Base-by-base conservation (phyloP, 352 stramenopile genomes). In the Phytophthora pluvialis region DNA sequence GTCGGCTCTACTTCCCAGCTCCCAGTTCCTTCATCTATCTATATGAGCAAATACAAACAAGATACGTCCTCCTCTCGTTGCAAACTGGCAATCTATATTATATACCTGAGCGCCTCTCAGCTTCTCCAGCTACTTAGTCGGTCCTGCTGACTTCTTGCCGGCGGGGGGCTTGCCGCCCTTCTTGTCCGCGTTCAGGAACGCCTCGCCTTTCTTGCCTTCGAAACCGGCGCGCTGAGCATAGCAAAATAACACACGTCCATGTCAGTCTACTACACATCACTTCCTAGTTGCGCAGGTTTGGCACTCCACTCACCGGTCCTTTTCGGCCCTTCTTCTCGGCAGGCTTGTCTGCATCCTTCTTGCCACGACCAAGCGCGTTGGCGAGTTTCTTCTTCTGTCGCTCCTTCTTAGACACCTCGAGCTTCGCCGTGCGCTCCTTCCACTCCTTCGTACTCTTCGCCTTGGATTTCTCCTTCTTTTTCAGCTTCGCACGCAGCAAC, bases 381-480 rank as follows among this genome's bases (percentile, higher is more conserved):
- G 73, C 67, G 59, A 83, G 39, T 46, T 78, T 77, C 70, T 90
- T 88, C 70, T 89, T 88, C 56, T 80, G 66, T 63, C 67, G 67
- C 35, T 90, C 80, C 64, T 92, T 90, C 72, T 88, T 86, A 15
- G 72, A 60, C 33, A 90, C 83, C 47, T 90, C 79, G 16, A 83
- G 44, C 39, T 81, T 72, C 31, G 79, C 58, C 13, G 72, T 81
- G 43, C 81, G 81, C 59, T 90, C 80, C 78, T 90, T 89, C 52
- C 85, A 93, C 59, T 91, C 80, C 70, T 93, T 93, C 42, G 72
- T 51, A 45, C 85, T 93, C 78, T 91, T 93, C 10, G 81, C 64
- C 70, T 91, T 91, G 16, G 73, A 42, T 66, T 93, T 93, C 59
- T 91, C 82, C 73, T 93, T 93, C 73, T 91, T 91, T 70, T 93